These are phyloP conservation scores for Ustulina deusta DNA, from an alignment of 2,329 filamentous ascomycete species.

Conservation along the genomic window DNA sequence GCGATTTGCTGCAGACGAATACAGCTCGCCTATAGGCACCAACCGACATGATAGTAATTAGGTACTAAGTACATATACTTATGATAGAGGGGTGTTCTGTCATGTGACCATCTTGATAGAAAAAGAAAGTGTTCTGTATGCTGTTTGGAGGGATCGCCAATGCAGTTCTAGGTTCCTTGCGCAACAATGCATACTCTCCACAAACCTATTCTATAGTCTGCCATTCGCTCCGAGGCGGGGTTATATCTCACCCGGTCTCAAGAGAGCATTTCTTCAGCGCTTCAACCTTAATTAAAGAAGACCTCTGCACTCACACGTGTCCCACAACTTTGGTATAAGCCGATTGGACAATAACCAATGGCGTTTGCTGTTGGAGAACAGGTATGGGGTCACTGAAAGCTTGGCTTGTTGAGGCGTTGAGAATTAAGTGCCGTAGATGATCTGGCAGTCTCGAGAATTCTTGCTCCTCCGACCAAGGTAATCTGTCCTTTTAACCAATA, in stretches of 20 bases:
- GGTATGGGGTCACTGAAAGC: background rate
- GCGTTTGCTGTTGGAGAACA: background rate
- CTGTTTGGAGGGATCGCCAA: no score
- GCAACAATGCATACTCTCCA: no score
- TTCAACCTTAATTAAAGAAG: background rate
- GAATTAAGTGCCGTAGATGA: background rate
- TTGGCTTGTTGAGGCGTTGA: background rate
- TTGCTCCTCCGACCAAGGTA: background rate
- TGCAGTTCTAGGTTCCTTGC: no score
- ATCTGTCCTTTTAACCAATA: background rate
- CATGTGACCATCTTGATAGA: no score
- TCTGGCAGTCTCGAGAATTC: constrained; percentile 1
- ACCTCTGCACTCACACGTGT: background rate
- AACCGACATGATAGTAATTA: background rate
- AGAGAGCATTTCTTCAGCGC: background rate
- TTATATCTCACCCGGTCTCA: background rate
- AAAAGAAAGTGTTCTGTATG: no score
- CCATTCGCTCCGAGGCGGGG: background rate
- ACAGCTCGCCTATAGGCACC: background rate
- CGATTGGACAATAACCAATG: constrained; percentile 20
- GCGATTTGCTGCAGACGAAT: background rate
- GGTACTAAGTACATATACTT: background rate
- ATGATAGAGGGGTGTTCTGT: background rate
- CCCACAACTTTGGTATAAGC: background rate
- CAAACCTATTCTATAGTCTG: no score